Conservation (phyloP, 495 filamentous ascomycete species). For the Annulohypoxylon nitens region DNA sequence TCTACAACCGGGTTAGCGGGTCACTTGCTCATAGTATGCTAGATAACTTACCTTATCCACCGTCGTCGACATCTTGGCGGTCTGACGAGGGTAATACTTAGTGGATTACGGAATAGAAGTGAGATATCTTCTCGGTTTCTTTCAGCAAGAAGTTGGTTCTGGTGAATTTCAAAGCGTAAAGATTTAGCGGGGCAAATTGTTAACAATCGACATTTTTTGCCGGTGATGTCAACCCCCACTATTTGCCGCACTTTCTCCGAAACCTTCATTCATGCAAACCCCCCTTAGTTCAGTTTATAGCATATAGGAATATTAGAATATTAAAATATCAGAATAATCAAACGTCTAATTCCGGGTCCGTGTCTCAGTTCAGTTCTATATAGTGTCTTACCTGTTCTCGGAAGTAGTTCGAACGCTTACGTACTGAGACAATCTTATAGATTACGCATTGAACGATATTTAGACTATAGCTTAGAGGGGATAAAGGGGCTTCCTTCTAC, state of each 20-base stretch:
- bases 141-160: conserved; percentile 25
- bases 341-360: background rate
- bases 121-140: conserved; percentile 7
- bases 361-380: background rate
- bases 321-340: background rate
- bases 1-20: conserved; percentile 67
- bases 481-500: background rate
- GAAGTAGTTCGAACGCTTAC: background rate
- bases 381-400: background rate
- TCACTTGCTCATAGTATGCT: background rate
- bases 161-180: conserved; percentile 22
- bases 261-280: background rate
- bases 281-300: background rate
- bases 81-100: conserved; percentile 8
- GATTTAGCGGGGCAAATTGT: conserved; percentile 47
- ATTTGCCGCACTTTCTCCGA: conserved; percentile 45
- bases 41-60: conserved; percentile 83
- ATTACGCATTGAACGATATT: background rate
- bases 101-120: background rate
- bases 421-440: background rate
- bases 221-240: conserved; percentile 50
- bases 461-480: background rate
- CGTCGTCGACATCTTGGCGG: conserved; percentile 88
- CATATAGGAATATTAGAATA: conserved; percentile 11
- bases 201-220: conserved; percentile 40